Conservation (phyloP, 805 yeast species). For the Ogataea paradorogensis region DNA sequence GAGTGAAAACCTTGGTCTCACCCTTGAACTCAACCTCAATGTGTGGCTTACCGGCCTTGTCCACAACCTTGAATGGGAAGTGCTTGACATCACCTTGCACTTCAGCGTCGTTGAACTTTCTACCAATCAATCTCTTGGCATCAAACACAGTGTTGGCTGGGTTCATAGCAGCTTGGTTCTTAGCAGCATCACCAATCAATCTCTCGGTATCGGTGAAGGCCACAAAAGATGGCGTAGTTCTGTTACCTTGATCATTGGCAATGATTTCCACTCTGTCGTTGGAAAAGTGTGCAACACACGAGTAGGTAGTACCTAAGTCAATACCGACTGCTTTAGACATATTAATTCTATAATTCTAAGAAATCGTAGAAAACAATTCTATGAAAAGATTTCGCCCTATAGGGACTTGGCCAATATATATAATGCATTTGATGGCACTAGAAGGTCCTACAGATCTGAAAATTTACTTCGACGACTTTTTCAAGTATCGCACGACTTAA, state of each 20-base stretch:
- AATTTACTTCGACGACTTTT: constrained; percentile 11
- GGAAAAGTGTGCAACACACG: constrained; percentile 93
- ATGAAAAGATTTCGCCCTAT: constrained; percentile 7
- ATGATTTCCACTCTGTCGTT: constrained; percentile 91
- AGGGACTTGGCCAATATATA: constrained; percentile 8
- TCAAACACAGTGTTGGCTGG: constrained; percentile 76
- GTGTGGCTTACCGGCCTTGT: constrained; percentile 64
- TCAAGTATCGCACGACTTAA: constrained; percentile 14
- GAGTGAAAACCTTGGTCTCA: constrained; percentile 66
- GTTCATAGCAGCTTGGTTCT: constrained; percentile 80
- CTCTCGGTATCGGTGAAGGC: constrained; percentile 77
- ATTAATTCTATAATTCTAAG: constrained; percentile 11
- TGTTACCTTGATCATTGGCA: constrained; percentile 86
- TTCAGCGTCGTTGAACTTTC: constrained; percentile 69
- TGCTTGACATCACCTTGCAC: constrained; percentile 90
- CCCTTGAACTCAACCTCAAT: constrained; percentile 68
- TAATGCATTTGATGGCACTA: constrained; percentile 8
- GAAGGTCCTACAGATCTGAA: constrained; percentile 9
- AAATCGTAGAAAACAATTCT: constrained; percentile 11
- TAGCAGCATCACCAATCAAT: constrained; percentile 80
- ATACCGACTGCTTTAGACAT: constrained; percentile 64
- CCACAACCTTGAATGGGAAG: constrained; percentile 77
- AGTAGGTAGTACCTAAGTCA: constrained; percentile 86
- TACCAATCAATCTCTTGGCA: constrained; percentile 80
- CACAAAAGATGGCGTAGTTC: constrained; percentile 80